Percentiles rank a stretch among this genome's conserved stretches.
phyloP scores from a whole-genome alignment of 345 rosid species.

The Diplotaxis tenuifolia region DNA sequence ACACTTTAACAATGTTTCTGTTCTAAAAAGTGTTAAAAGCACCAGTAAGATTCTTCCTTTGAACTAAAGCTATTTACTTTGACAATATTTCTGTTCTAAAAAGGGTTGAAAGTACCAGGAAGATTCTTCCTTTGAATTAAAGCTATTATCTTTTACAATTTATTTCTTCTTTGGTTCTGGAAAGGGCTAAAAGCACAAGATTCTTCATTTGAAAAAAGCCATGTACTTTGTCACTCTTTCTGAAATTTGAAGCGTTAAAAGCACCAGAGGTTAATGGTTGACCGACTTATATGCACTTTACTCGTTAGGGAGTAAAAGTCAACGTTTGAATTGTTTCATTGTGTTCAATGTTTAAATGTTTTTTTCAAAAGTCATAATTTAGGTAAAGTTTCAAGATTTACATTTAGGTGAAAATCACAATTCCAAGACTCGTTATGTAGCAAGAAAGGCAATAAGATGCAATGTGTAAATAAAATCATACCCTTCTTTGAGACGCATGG shows the following conservation, averaged over 20 bases:
- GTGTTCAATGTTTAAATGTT: not conserved
- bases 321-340: not conserved
- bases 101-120: conserved; percentile 8
- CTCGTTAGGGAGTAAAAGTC: not conserved
- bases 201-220: conserved; percentile 21
- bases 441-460: not conserved
- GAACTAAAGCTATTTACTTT: conserved; percentile 10
- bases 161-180: not conserved
- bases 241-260: not conserved
- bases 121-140: conserved; percentile 18
- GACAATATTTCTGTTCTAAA: not conserved
- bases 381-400: conserved; percentile 3
- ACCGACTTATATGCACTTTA: not conserved
- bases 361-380: not conserved
- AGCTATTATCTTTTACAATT: conserved; percentile 6
- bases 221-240: conserved; percentile 1
- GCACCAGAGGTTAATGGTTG: not conserved
- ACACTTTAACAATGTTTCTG: not conserved
- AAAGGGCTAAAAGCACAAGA: conserved; percentile 12
- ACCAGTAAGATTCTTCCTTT: conserved; percentile 2
- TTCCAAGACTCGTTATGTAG: not conserved
- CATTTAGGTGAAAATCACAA: not conserved
- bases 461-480: conserved; percentile 24
- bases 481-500: conserved; percentile 95
- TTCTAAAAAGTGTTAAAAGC: conserved; percentile 2